Evolutionary conservation across 768 basidiomycete genomes (phyloP), one percentile per base, ranked within the genome.

Genomic region (Hypsizygus marmoreus): DNA sequence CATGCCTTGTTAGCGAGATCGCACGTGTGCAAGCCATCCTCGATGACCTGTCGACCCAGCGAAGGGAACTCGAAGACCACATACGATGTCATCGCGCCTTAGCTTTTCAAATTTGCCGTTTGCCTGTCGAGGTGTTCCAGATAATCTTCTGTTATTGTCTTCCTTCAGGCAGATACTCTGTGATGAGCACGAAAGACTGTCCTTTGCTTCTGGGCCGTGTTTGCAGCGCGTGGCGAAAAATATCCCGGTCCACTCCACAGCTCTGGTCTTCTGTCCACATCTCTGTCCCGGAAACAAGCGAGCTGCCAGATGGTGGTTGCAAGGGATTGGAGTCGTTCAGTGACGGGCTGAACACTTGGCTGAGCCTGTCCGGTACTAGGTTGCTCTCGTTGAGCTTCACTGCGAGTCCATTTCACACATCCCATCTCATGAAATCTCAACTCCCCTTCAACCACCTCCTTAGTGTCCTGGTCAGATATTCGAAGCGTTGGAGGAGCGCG

Each of bases 121-220:
- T 43, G n/a, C 42, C 42, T 6, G 30, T 23, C 23, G 42, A 43
- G 8, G 16, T 43, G n/a, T 13, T 43, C 23, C 42, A 43, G 12
- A 24, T 10, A 17, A 43, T 43, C 6, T 43, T 43, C 31, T 30
- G n/a, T 12, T 33, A 13, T 13, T 54, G 53, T 38, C 28, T 54
- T 28, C 49, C 53, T n/a, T 13, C 44, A 2, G 20, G 41, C 17
- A 43, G 49, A 9, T 47, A 56, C 29, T 44, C 44, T 17, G 51
- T 44, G 4, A 56, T 55, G 43, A 55, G 54, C 17, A 53, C 26
- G 11, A 9, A 43, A 46, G 43, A 48, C 7, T 58, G 59, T 0
- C 66, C 64, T 0, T n/a, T 67, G 23, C 25, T 64, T 2, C 59
- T 67, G 4, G 61, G 59, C 3, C 61, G 61, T 0, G 58, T 67